These are phyloP conservation scores for Wallacemonas rigidus DNA, from an alignment of 208 protist species.

Conservation along the genomic window DNA sequence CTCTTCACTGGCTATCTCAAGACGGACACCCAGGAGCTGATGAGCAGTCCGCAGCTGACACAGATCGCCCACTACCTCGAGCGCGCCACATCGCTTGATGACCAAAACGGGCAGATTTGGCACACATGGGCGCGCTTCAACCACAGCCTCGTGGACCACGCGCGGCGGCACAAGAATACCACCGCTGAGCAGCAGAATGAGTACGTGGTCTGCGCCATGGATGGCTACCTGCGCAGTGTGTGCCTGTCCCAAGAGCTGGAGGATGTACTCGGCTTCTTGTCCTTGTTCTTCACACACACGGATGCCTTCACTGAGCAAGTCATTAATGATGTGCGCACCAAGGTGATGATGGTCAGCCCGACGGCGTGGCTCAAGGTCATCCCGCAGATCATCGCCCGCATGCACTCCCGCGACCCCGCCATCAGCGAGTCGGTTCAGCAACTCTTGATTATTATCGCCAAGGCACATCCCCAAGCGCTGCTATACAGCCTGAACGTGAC, in stretches of 20 bases:
- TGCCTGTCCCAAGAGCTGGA: conserved; percentile 90
- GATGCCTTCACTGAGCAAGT: conserved; percentile 3
- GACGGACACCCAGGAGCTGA: conserved; percentile 21
- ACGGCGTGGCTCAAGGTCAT: conserved; percentile 99
- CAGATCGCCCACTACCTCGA: conserved; percentile 68
- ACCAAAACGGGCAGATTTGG: conserved; percentile 97
- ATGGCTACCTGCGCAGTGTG: conserved; percentile 95
- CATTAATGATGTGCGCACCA: conserved; percentile 34
- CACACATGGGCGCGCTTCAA: conserved; percentile 97
- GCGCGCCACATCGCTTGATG: conserved; percentile 81
- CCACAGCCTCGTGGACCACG: conserved; percentile 74
- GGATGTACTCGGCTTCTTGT: conserved; percentile 98
- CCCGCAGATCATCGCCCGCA: conserved; percentile 99
- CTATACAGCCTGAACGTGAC: conserved; percentile 99
- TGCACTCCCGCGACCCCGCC: conserved; percentile 90
- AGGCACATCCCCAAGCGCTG: conserved; percentile 98
- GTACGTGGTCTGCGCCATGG: conserved; percentile 88
- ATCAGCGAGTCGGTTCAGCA: conserved; percentile 94
- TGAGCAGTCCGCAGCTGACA: not conserved
- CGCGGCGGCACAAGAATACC: conserved; percentile 25
- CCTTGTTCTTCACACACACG: conserved; percentile 97
- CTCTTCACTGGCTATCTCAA: conserved; percentile 39
- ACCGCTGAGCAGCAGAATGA: conserved; percentile 30
- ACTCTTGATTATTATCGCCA: conserved; percentile 94
- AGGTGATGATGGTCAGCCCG: conserved; percentile 92